Evolutionary conservation across 176 grass and related monocot genomes (phyloP).

Genomic region (Zoysia pacifica): DNA sequence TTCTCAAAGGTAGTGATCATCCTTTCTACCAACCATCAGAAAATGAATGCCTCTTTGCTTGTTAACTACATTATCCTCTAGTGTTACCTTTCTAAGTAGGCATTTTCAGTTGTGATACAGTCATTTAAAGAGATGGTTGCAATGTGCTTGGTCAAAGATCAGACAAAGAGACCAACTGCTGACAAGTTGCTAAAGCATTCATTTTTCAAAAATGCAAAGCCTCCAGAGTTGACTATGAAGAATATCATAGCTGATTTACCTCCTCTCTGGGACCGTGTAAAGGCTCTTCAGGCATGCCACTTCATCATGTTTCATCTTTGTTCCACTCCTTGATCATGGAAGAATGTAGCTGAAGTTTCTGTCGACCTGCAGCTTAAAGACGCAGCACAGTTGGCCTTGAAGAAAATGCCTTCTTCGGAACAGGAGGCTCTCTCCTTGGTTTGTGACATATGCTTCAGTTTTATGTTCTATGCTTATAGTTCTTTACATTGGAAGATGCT

Average conservation of each 20-base stretch:
- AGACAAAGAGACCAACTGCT: conserved; percentile 95
- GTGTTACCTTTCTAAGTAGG: conserved; percentile 57
- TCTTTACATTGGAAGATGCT: not conserved
- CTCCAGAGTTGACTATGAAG: conserved; percentile 85
- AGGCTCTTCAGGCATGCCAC: conserved; percentile 79
- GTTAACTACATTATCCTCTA: conserved; percentile 25
- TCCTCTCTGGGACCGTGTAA: conserved; percentile 94
- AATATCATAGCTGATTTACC: conserved; percentile 78
- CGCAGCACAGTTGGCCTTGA: conserved; percentile 94
- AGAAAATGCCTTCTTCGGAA: conserved; percentile 98
- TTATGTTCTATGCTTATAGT: conserved; percentile 27
- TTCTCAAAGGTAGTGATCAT: conserved; percentile 91
- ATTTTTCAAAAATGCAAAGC: conserved; percentile 93
- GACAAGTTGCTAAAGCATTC: conserved; percentile 96
- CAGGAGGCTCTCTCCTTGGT: conserved; percentile 95
- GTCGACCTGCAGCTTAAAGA: conserved; percentile 84
- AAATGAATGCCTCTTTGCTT: conserved; percentile 25
- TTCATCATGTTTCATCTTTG: conserved; percentile 8
- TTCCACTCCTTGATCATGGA: conserved; percentile 11
- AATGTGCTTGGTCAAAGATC: conserved; percentile 99
- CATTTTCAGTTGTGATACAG: conserved; percentile 78
- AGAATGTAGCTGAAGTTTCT: conserved; percentile 36
- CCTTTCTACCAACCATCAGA: conserved; percentile 53
- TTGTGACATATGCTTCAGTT: conserved; percentile 40
- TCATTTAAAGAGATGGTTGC: conserved; percentile 99